Evolutionary conservation across 192 early-diverging fungal species (phyloP), one percentile per base, ranked within the genome.

Genomic region (Coemansia pectinata): DNA sequence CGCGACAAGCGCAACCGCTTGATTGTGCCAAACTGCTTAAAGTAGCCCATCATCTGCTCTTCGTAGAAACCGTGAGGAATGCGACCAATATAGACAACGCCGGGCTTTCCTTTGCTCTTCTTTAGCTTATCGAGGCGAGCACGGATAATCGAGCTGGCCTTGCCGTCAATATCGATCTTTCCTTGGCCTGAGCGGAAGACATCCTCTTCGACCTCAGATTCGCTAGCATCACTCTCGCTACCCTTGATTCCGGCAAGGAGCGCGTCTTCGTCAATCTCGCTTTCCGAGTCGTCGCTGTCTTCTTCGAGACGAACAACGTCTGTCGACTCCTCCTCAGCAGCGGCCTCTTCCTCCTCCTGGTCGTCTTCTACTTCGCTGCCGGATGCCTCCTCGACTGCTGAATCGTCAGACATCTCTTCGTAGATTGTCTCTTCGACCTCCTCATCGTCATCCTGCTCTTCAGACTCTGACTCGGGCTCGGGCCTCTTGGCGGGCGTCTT

Each of bases 41-140:
- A 99, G 78, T 99, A 99, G 6, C 77, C 79, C 58, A 78, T 63
- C 94, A 99, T 97, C 73, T 96, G 89, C 31, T 91, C 79, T 76
- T 99, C 97, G 80, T 96, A 94, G 80, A 99, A 99, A 17, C 95
- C 95, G 64, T 97, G 93, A 5, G 97, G 97, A 59, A 99, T 92
- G 44, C 92, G 90, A 57, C 94, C 93, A 61, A 99, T 76, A 77
- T 95, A 98, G 15, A 97, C 75, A 10, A 94, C 91, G 41, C 95
- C 95, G 23, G 71, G 65, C 44, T 63, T 67, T 2, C 31, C 55
- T 25, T 39, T 44, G 29, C 61, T 68, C 19, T 62, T 68, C 23
- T 44, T 61, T 2, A 66, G 39, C 42, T 68, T 69, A n/a, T 42
- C 42, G 23, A 78, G 44, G 3, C 55, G 62, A 11, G 21, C 31